Evolutionary conservation across 2,329 filamentous ascomycete species (phyloP), one percentile per base, ranked within the genome.

Genomic region (Parasarocladium wereldwijsianum): DNA sequence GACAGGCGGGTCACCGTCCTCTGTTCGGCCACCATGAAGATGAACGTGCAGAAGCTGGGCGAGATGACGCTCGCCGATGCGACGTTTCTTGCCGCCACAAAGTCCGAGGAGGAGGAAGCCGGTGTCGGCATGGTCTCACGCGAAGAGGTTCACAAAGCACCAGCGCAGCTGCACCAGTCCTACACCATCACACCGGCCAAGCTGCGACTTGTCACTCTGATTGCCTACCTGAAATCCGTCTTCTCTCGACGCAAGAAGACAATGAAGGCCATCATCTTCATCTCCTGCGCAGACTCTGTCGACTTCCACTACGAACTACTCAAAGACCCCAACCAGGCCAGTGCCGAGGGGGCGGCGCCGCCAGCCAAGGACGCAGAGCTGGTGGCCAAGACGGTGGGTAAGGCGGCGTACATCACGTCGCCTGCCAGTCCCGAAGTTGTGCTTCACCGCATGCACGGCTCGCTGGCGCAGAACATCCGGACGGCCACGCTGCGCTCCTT

Each of bases 21-120:
- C 3, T 98, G 90, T 52, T 98, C 90, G 4, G 90, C 90, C 3
- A 98, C 90, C 0, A 81, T 98, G 76, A 94, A 94, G 58, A 86
- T 93, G 74, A 90, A 87, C 43, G 90, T 96, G 2, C 86, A 96
- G 50, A 79, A 80, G 42, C 61, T 98, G 5, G 86, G 87, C 24
- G 85, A 94, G 47, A 93, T 96, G 56, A 93, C 85, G 60, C 62
- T 98, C 50, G 86, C 92, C 43, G 84, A 96, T 44, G 86, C 90
- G 1, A 70, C 84, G 1, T 84, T 93, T 47, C 78, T 98, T 41
- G 77, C 83, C 31, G 76, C 79, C 0, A 60, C 66, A 18, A 69
- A 69, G 40, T 58, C 58, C 13, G 51, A 59, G 5, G 54, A 57
- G n/a, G 59, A 65, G 2, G 50, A 55, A 6, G 58, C 62, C 18